phyloP scores from a whole-genome alignment of 768 basidiomycete genomes.

The Lentinula boryana region DNA sequence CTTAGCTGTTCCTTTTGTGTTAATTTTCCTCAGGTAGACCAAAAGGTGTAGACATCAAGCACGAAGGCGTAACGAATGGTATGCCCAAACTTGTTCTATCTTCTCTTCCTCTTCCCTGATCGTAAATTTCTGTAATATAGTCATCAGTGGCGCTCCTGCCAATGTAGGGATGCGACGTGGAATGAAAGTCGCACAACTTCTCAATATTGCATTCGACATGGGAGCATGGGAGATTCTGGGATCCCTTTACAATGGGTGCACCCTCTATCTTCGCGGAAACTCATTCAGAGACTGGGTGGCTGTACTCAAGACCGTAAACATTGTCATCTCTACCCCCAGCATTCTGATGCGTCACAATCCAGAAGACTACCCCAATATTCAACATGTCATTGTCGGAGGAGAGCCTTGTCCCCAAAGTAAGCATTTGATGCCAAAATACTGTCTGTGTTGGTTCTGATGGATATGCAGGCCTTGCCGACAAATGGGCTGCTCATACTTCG shows the following conservation, averaged over 20 bases:
- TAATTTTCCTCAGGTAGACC: conserved; percentile 29
- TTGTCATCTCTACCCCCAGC: conserved; percentile 49
- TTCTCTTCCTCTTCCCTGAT: neutral
- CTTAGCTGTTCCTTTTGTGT: neutral
- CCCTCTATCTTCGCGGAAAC: conserved; percentile 48
- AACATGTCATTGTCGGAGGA: conserved; percentile 49
- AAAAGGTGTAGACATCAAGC: conserved; percentile 41
- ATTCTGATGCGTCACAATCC: conserved; percentile 45
- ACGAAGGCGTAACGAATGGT: conserved; percentile 28
- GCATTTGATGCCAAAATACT: neutral
- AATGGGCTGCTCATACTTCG: neutral
- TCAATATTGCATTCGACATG: conserved; percentile 67
- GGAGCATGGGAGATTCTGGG: conserved; percentile 59
- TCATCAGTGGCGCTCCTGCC: conserved; percentile 41
- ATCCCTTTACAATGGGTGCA: conserved; percentile 44
- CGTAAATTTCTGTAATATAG: conserved; percentile 16
- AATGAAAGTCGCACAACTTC: conserved; percentile 48
- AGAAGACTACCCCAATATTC: conserved; percentile 47
- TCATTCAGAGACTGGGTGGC: conserved; percentile 42
- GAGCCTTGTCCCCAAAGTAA: conserved; percentile 47
- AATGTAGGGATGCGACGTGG: conserved; percentile 55
- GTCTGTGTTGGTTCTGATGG: neutral
- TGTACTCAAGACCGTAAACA: conserved; percentile 42
- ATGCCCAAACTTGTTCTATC: conserved; percentile 18
- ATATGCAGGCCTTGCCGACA: conserved; percentile 24